phyloP scores from a whole-genome alignment of 1,284 basidiomycete genomes.

The Erythrobasidium hasegawianum region DNA sequence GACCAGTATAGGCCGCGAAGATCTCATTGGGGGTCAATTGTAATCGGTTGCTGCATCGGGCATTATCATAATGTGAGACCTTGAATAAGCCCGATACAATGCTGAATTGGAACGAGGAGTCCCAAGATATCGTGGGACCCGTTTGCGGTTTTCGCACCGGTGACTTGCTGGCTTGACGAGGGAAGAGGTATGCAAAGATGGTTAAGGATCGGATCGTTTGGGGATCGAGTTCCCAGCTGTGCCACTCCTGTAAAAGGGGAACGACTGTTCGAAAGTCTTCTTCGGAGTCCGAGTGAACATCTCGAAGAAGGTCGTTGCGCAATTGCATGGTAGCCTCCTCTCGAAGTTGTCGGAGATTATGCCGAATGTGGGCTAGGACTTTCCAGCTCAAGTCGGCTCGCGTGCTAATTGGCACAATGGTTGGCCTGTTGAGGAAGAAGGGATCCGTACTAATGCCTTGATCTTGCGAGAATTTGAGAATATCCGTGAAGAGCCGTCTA shows the following conservation, averaged over 20 bases:
- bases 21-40: slow-evolving; percentile 26
- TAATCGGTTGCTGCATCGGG: slow-evolving; percentile 24
- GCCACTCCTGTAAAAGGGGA: slow-evolving; percentile 30
- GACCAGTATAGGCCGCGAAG: slow-evolving; percentile 19
- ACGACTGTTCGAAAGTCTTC: slow-evolving; percentile 14
- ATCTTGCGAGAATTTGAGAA: slow-evolving; percentile 37
- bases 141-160: not conserved
- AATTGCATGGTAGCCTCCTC: not conserved
- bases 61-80: slow-evolving; percentile 28
- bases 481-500: slow-evolving; percentile 39
- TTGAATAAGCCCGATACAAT: slow-evolving; percentile 7
- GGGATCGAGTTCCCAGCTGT: slow-evolving; percentile 39
- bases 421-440: slow-evolving; percentile 63
- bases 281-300: not conserved
- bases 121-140: not conserved
- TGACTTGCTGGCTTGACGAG: not conserved
- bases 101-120: not conserved
- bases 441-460: slow-evolving; percentile 55
- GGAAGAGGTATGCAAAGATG: slow-evolving; percentile 29
- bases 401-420: slow-evolving; percentile 64
- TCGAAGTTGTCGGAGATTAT: slow-evolving; percentile 51
- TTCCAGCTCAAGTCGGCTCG: slow-evolving; percentile 64
- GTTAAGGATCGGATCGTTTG: slow-evolving; percentile 29
- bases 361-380: slow-evolving; percentile 67
- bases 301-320: not conserved